Conservation (phyloP, 2,329 filamentous ascomycete species). For the Aspergillus fumigatiaffinis region DNA sequence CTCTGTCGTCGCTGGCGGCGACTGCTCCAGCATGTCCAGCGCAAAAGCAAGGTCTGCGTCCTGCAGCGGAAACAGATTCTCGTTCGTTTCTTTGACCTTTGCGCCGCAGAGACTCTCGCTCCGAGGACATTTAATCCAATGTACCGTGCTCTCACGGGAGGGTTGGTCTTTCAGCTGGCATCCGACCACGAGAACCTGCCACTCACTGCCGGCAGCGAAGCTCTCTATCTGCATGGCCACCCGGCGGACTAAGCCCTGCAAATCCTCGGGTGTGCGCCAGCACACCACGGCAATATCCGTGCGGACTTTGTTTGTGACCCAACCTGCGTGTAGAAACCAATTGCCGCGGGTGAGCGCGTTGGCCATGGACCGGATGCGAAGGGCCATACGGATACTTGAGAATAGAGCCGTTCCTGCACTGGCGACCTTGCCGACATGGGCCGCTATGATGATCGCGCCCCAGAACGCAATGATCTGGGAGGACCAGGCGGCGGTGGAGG, state of each 20-base stretch:
- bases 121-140: constrained; percentile 1
- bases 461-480: constrained; percentile 3
- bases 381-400: background rate
- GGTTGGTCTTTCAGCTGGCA: background rate
- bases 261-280: background rate
- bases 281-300: background rate
- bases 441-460: constrained; percentile 4
- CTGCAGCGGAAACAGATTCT: background rate
- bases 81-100: background rate
- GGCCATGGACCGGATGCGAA: background rate
- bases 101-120: background rate
- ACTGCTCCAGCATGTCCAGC: background rate
- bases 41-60: background rate
- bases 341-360: background rate
- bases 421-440: background rate
- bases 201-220: background rate
- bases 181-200: background rate
- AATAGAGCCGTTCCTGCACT: background rate
- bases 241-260: background rate
- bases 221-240: background rate
- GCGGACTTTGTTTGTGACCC: background rate
- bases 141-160: background rate
- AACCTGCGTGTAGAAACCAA: background rate
- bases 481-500: constrained; percentile 1
- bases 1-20: background rate